Evolutionary conservation across 2,329 filamentous ascomycete genomes (phyloP).

Genomic region (Colletotrichum tofieldiae): DNA sequence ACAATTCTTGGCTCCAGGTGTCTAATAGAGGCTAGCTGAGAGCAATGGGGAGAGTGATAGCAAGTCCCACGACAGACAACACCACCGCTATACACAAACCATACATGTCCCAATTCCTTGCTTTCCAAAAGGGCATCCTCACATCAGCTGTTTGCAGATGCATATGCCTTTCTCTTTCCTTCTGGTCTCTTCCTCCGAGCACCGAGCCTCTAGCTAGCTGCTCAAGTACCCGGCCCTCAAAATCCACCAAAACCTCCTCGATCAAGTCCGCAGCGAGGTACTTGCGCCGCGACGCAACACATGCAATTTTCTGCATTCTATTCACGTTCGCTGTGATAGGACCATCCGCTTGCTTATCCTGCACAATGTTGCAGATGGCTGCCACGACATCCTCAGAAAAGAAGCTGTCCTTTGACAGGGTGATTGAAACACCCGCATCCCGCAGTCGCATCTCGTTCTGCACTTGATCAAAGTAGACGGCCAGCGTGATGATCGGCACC

Average conservation of each 20-base stretch:
- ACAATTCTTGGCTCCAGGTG: no score
- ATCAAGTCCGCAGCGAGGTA: constrained; percentile 57
- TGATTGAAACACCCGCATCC: constrained; percentile 53
- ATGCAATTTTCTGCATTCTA: constrained; percentile 57
- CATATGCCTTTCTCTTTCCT: no score
- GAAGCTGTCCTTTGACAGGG: constrained; percentile 57
- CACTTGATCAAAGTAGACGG: constrained; percentile 60
- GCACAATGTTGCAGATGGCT: constrained; percentile 47
- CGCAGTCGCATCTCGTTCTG: constrained; percentile 55
- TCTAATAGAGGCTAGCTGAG: no score
- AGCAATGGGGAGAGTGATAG: no score
- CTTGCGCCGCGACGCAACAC: constrained; percentile 55
- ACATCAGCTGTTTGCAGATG: constrained; percentile 49
- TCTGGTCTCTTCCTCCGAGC: no score
- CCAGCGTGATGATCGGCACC: constrained; percentile 53
- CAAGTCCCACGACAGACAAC: constrained; percentile 1
- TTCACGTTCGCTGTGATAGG: constrained; percentile 51
- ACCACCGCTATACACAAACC: background rate
- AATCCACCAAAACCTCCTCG: constrained; percentile 55
- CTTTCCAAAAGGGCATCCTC: constrained; percentile 51
- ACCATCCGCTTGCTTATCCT: constrained; percentile 49
- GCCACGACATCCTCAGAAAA: constrained; percentile 49
- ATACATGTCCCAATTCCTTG: constrained; percentile 26
- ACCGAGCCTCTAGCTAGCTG: no score
- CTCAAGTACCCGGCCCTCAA: no score